Evolutionary conservation across 2,329 filamentous ascomycete genomes (phyloP).

Genomic region (Botrytis galanthina): DNA sequence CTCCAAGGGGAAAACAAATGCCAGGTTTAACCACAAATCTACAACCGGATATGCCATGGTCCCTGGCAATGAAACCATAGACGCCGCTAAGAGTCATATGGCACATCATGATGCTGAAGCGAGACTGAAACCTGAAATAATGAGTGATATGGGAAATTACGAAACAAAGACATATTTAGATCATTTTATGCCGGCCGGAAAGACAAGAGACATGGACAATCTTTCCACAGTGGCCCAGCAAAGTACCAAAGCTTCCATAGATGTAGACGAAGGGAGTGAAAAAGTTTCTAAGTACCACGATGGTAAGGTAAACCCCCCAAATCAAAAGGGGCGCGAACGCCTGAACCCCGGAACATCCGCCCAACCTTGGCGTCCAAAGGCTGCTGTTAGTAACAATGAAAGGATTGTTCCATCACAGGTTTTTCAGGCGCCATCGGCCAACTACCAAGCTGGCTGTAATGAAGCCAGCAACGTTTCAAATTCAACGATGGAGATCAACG

Average conservation of each 20-base stretch:
- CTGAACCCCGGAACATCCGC: too few species aligned
- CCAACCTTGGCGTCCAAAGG: too few species aligned
- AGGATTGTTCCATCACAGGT: too few species aligned
- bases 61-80: background rate
- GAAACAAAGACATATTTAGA: background rate
- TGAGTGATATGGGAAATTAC: background rate
- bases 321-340: too few species aligned
- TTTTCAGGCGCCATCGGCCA: too few species aligned
- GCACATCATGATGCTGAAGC: background rate
- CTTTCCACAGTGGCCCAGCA: background rate
- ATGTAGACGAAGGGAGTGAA: background rate
- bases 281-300: too few species aligned
- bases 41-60: background rate
- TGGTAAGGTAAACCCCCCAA: too few species aligned
- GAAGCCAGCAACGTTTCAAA: too few species aligned
- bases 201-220: background rate
- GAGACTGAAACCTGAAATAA: background rate
- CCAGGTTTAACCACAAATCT: too few species aligned
- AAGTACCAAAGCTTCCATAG: background rate
- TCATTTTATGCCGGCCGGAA: background rate
- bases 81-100: background rate
- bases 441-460: too few species aligned
- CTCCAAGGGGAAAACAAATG: too few species aligned
- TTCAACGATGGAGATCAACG: background rate
- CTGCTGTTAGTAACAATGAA: too few species aligned